phyloP scores from a whole-genome alignment of 805 yeast genomes.

The Nadsonia fulvescens region DNA sequence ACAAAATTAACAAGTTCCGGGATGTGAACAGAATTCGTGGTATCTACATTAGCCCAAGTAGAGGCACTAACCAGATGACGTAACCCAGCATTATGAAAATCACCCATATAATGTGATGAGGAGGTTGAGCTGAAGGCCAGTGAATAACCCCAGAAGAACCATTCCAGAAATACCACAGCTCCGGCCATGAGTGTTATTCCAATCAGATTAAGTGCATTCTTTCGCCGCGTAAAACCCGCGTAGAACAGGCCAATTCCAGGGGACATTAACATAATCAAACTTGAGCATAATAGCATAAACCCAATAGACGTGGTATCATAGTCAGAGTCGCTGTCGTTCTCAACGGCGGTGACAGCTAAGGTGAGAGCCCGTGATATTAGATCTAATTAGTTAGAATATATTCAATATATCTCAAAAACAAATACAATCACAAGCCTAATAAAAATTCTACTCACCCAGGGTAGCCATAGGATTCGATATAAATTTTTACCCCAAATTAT shows the following conservation, averaged over 20 bases:
- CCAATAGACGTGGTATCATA: constrained; percentile 73
- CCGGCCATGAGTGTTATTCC: constrained; percentile 91
- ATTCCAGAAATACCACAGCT: constrained; percentile 71
- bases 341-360: too few relatives aligned
- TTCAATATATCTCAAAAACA: too few relatives aligned
- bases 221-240: constrained; percentile 86
- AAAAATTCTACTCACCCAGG: too few relatives aligned
- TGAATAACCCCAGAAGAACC: constrained; percentile 98
- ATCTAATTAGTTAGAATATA: too few relatives aligned
- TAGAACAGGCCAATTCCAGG: constrained; percentile 91
- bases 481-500: too few relatives aligned
- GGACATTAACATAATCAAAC: constrained; percentile 74
- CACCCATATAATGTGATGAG: constrained; percentile 59
- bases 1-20: constrained; percentile 84
- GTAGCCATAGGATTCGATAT: too few relatives aligned
- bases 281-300: too few relatives aligned
- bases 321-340: constrained; percentile 51
- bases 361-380: too few relatives aligned
- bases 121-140: constrained; percentile 69
- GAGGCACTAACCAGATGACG: constrained; percentile 73
- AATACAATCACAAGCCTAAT: too few relatives aligned
- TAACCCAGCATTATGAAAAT: constrained; percentile 63
- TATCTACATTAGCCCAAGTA: constrained; percentile 32
- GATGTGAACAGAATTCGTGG: constrained; percentile 35
- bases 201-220: constrained; percentile 81